phyloP scores from a whole-genome alignment of 495 filamentous ascomycete genomes.

The Aspergillus steynii region DNA sequence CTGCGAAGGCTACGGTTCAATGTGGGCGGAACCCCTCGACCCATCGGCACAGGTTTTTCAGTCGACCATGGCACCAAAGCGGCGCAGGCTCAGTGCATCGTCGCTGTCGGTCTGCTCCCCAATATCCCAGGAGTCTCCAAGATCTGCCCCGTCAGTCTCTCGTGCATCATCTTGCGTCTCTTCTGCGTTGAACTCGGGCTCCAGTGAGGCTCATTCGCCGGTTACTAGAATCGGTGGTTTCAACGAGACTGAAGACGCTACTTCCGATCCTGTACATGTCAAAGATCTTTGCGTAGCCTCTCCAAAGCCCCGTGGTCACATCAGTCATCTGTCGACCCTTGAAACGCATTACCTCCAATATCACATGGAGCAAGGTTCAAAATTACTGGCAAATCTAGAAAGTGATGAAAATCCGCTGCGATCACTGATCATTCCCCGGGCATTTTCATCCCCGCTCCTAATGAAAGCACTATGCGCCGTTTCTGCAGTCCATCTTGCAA shows the following conservation, averaged over 20 bases:
- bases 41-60: constrained; percentile 37
- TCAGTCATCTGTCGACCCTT: constrained; percentile 34
- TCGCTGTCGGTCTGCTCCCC: constrained; percentile 23
- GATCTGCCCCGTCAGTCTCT: constrained; percentile 7
- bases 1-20: constrained; percentile 47
- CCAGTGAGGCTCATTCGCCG: constrained; percentile 6
- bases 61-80: constrained; percentile 25
- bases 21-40: constrained; percentile 42
- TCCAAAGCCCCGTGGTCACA: constrained; percentile 16
- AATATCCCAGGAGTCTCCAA: constrained; percentile 12
- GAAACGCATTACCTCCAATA: constrained; percentile 49
- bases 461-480: constrained; percentile 46
- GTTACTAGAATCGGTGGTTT: constrained; percentile 2
- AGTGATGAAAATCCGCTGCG: constrained; percentile 44
- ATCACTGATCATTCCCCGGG: constrained; percentile 42
- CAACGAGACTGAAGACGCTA: neutral
- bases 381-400: constrained; percentile 44
- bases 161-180: constrained; percentile 3
- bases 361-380: constrained; percentile 42
- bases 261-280: neutral
- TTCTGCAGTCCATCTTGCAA: constrained; percentile 45
- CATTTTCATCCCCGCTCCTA: constrained; percentile 43
- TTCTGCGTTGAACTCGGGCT: constrained; percentile 5
- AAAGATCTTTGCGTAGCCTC: neutral
- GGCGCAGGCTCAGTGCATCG: constrained; percentile 28